These are phyloP conservation scores for Collybiopsis confluens DNA, from an alignment of 768 basidiomycete species.

Conservation along the genomic window DNA sequence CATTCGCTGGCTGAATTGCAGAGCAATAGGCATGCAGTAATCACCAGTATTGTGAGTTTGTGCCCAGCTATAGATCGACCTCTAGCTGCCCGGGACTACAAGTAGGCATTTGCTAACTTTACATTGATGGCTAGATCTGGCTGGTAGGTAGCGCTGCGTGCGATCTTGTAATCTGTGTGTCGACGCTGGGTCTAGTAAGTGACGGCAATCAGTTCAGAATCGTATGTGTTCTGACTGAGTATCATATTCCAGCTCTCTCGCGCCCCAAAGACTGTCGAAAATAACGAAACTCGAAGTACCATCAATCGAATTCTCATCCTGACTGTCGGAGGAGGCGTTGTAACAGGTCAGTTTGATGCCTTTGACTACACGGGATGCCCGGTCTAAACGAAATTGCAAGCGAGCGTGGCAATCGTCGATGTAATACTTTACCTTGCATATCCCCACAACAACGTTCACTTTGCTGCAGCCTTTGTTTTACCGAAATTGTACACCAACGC, in stretches of 20 bases:
- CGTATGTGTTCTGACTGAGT: neutral
- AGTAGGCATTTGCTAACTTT: too few relatives aligned
- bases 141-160: slow-evolving; percentile 17
- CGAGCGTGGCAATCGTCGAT: slow-evolving; percentile 22
- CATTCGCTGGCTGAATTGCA: neutral
- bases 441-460: slow-evolving; percentile 20
- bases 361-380: too few relatives aligned
- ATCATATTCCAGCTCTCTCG: slow-evolving; percentile 9
- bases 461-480: slow-evolving; percentile 19
- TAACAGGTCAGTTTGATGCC: slow-evolving; percentile 17
- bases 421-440: slow-evolving; percentile 22
- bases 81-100: too few relatives aligned
- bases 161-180: slow-evolving; percentile 22
- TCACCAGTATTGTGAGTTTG: neutral
- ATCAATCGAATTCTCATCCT: slow-evolving; percentile 20
- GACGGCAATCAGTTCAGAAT: too few relatives aligned
- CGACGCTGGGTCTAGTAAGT: slow-evolving; percentile 24
- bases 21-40: neutral
- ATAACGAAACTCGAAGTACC: slow-evolving; percentile 19
- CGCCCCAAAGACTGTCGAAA: slow-evolving; percentile 18
- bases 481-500: slow-evolving; percentile 28
- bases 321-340: slow-evolving; percentile 23
- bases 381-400: slow-evolving; percentile 1
- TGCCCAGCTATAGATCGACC: too few relatives aligned
- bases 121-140: slow-evolving; percentile 16